Conservation (phyloP, 306 rosid genomes). For the Vicia villosa region DNA sequence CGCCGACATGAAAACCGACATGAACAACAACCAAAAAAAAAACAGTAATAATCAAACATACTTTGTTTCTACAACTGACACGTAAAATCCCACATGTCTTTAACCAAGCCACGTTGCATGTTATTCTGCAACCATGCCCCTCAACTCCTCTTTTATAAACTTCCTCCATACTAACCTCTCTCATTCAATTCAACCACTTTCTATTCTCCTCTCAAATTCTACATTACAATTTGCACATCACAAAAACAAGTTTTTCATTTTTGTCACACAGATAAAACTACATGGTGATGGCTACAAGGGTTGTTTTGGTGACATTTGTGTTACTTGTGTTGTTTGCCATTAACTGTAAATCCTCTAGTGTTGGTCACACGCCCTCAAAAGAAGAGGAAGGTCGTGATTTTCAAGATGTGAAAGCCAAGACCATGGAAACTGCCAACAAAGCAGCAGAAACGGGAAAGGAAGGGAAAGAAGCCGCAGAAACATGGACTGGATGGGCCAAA, state of each 20-base stretch:
- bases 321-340: constrained; percentile 19
- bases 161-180: not conserved
- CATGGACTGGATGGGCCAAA: constrained; percentile 91
- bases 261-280: not conserved
- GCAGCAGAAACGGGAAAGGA: constrained; percentile 46
- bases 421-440: constrained; percentile 26
- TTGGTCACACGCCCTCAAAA: constrained; percentile 45
- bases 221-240: not conserved
- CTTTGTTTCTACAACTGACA: constrained; percentile 34
- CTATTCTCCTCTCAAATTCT: not conserved
- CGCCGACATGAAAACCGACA: not conserved
- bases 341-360: constrained; percentile 39
- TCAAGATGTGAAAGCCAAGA: constrained; percentile 40
- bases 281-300: constrained; percentile 48
- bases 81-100: constrained; percentile 16
- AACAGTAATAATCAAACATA: constrained; percentile 16
- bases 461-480: constrained; percentile 54
- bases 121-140: not conserved
- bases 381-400: constrained; percentile 51
- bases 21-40: not conserved
- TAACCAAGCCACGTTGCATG: constrained; percentile 47
- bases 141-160: constrained; percentile 31
- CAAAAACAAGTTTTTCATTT: not conserved
- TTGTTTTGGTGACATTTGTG: constrained; percentile 27
- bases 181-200: not conserved